Evolutionary conservation across 345 rosid genomes (phyloP), one percentile per base, ranked within the genome.

Genomic region (Noccaea caerulescens): DNA sequence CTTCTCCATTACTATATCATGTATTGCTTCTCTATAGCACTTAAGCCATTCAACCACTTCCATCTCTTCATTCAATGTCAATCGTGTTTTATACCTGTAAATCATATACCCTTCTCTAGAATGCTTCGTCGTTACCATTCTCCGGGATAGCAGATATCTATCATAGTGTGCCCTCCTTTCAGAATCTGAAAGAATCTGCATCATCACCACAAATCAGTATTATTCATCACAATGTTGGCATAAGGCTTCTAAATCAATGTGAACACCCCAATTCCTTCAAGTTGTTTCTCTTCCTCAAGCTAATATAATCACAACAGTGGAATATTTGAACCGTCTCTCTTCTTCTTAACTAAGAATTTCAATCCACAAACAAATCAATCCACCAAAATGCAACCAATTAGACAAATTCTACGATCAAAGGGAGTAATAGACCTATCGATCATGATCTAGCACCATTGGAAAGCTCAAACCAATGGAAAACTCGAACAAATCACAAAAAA

Each of bases 21-120:
- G 87, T 79, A 93, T 74, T 39, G 90, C 85, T 58, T 73, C 81
- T 80, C 98, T 85, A 69, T 93, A 93, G 93, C 94, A 86, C 72
- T 82, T 91, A 42, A 93, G 68, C 97, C 97, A 91, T 65, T 93
- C 96, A 69, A 89, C 98, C 43, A 89, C 96, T 83, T 91, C 98
- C 93, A 93, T 88, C 63, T 86, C 77, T 69, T 80, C 76, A 68
- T 64, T 62, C 49, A 66, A 41, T 44, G 79, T 76, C 59, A 73
- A 76, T 33, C 71, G 61, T 3, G 84, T 77, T 51, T 79, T 78
- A 72, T 85, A 85, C 56, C 30, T 67, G 68, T 78, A 46, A 50
- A 80, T 64, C 11, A 45, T 76, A 8, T 85, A 83, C 41, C 65
- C 85, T 60, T 77, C 79, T 53, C 62, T 78, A 65, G 83, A 71